Evolutionary conservation across 2,329 filamentous ascomycete species (phyloP).

Genomic region (Fusarium sp.): DNA sequence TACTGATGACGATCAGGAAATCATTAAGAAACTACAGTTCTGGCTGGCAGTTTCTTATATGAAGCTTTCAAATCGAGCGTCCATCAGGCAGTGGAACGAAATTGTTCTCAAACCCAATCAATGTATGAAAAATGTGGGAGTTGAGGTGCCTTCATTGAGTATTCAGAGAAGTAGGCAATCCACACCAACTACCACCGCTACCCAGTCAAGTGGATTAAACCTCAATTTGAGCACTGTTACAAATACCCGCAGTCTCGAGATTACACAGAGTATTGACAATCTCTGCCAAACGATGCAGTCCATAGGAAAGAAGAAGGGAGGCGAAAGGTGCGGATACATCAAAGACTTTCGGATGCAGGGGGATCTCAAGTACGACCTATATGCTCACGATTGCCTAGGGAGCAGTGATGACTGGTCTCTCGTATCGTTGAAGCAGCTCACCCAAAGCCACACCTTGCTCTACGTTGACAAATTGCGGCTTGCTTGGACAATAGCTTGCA

Average conservation of each 20-base stretch:
- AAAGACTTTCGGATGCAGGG: fast-evolving
- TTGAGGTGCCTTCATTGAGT: no score
- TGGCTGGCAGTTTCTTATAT: not conserved
- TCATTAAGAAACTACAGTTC: conserved; percentile 4
- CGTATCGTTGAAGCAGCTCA: not conserved
- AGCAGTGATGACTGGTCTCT: not conserved
- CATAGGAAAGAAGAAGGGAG: not conserved
- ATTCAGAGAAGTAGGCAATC: no score
- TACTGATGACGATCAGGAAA: not conserved
- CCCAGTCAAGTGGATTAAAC: no score
- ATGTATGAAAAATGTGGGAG: no score
- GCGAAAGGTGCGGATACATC: not conserved
- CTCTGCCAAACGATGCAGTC: no score
- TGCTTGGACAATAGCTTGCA: not conserved
- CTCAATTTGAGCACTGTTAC: no score
- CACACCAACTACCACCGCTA: no score
- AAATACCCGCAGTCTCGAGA: no score
- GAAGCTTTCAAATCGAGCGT: fast-evolving
- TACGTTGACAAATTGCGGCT: not conserved
- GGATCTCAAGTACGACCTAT: not conserved
- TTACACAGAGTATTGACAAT: no score
- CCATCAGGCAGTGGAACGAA: conserved; percentile 8
- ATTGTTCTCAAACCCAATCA: not conserved
- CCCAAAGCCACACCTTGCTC: not conserved
- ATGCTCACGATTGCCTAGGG: not conserved